phyloP scores from a whole-genome alignment of 495 filamentous ascomycete species.

The Hypoxylon fragiforme region DNA sequence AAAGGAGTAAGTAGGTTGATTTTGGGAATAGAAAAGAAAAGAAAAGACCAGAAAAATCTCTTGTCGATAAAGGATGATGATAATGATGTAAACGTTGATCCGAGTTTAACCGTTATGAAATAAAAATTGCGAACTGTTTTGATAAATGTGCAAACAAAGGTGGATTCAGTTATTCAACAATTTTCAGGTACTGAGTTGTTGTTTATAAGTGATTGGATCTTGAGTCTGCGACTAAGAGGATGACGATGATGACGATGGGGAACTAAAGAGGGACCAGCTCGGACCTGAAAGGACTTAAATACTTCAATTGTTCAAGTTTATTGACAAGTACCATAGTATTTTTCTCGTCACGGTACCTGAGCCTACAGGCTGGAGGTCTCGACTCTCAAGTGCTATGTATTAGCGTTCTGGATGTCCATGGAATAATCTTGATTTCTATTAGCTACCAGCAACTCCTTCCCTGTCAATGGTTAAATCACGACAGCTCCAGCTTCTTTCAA shows the following conservation, averaged over 20 bases:
- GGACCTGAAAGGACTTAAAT: slow-evolving; percentile 30
- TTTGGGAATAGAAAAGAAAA: neutral
- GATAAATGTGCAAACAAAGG: slow-evolving; percentile 22
- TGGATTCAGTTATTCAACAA: neutral
- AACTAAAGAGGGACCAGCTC: slow-evolving; percentile 27
- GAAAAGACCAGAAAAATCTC: slow-evolving; percentile 10
- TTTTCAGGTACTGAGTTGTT: neutral
- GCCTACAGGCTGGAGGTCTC: too few relatives aligned
- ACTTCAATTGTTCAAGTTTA: slow-evolving; percentile 11
- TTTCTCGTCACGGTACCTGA: slow-evolving; percentile 26
- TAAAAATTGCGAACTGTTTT: slow-evolving; percentile 17
- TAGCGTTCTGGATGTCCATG: too few relatives aligned
- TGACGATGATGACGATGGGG: slow-evolving; percentile 33
- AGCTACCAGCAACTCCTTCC: slow-evolving; percentile 23
- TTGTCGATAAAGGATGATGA: slow-evolving; percentile 13
- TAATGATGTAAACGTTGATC: slow-evolving; percentile 29
- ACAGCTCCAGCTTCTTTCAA: too few relatives aligned
- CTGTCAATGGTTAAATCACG: slow-evolving; percentile 9
- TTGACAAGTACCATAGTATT: neutral
- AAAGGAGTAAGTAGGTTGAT: neutral
- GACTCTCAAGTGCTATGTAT: too few relatives aligned
- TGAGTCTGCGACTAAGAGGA: slow-evolving; percentile 20
- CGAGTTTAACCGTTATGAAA: slow-evolving; percentile 17
- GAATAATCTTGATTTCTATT: slow-evolving; percentile 33
- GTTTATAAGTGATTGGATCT: neutral